Evolutionary conservation across 169 alveolate species (phyloP).

Genomic region (Plasmodium falciparum): DNA sequence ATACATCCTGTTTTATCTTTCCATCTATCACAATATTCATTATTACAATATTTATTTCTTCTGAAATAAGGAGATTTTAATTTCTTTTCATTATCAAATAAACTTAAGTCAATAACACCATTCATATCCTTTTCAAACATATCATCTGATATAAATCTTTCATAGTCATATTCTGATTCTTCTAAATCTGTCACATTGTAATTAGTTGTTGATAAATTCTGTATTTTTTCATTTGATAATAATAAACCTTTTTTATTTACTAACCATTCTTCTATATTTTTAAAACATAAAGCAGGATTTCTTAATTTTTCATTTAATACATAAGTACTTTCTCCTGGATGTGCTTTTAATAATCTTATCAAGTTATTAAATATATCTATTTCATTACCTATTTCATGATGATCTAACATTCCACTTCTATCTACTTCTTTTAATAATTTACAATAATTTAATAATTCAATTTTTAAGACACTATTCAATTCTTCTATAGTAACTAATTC

Average conservation of each 20-base stretch:
- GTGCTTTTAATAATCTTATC: constrained; percentile 6
- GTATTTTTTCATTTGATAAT: background rate
- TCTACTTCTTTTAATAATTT: constrained; percentile 28
- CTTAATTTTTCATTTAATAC: constrained; percentile 14
- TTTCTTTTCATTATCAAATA: background rate
- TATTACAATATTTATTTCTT: constrained; percentile 35
- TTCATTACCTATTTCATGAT: constrained; percentile 31
- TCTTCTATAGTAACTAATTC: constrained; percentile 20
- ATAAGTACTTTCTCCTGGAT: background rate
- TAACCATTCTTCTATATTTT: constrained; percentile 40
- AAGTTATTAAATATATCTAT: constrained; percentile 32
- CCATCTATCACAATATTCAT: constrained; percentile 54
- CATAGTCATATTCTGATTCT: constrained; percentile 11
- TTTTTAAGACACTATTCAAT: constrained; percentile 2
- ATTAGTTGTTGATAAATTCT: too few species aligned
- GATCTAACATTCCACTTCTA: constrained; percentile 36
- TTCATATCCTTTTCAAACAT: constrained; percentile 16
- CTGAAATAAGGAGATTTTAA: constrained; percentile 35
- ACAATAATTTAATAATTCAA: constrained; percentile 35
- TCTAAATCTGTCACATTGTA: background rate
- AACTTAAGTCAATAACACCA: constrained; percentile 14
- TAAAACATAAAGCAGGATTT: constrained; percentile 12
- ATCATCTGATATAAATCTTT: background rate
- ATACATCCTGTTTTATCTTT: constrained; percentile 58
- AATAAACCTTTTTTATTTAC: constrained; percentile 37